Percentiles rank a stretch among this genome's conserved stretches.
Evolutionary conservation across 495 filamentous ascomycete species (phyloP).

Genomic region (Neurospora tetrasperma): DNA sequence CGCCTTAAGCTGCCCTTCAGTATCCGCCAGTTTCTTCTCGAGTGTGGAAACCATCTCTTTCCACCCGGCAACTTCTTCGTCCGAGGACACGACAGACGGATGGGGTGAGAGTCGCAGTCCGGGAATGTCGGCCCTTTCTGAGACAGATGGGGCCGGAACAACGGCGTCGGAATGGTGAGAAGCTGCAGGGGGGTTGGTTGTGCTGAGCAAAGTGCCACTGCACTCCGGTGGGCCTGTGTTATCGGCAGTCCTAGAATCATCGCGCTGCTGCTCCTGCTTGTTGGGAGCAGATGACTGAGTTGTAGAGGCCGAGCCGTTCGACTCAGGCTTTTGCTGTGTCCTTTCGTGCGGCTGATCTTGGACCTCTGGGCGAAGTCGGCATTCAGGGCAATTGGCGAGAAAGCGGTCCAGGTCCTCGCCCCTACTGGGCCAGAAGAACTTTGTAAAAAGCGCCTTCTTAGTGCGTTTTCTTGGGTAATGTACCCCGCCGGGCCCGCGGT

Average conservation of each 20-base stretch:
- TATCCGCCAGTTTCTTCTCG: slow-evolving; percentile 8
- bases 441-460: too few relatives aligned
- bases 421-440: too few relatives aligned
- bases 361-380: neutral
- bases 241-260: neutral
- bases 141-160: neutral
- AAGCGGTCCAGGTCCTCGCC: too few relatives aligned
- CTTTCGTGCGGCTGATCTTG: too few relatives aligned
- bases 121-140: neutral
- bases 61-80: neutral
- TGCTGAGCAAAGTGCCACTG: neutral
- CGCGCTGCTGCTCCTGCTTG: neutral
- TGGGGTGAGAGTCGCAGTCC: neutral
- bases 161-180: neutral
- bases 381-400: neutral
- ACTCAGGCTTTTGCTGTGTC: neutral
- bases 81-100: neutral
- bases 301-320: neutral
- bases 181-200: neutral
- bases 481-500: neutral
- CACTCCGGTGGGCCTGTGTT: neutral
- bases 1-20: slow-evolving; percentile 1
- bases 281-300: neutral
- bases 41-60: neutral
- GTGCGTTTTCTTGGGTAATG: too few relatives aligned